Percentiles rank a stretch among this genome's conserved stretches.
These are phyloP conservation scores for Phlebiopsis flavidoalba DNA, from an alignment of 768 basidiomycete species.

Conservation along the genomic window DNA sequence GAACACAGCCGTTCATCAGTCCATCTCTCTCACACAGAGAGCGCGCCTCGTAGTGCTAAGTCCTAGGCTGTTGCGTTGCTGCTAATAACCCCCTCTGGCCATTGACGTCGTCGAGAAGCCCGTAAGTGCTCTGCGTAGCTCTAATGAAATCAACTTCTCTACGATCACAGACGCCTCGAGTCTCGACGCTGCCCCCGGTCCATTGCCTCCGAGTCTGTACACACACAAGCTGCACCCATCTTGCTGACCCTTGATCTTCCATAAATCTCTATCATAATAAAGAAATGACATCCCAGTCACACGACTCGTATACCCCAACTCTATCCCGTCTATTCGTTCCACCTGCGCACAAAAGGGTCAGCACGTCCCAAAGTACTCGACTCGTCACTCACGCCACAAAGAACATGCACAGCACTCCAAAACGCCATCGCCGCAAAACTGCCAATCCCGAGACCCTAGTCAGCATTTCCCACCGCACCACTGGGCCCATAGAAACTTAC, in stretches of 20 bases:
- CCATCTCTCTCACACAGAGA: neutral
- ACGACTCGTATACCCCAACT: neutral
- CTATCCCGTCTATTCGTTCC: conserved; percentile 63
- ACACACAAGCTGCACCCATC: no score
- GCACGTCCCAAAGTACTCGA: conserved; percentile 10
- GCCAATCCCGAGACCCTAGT: conserved; percentile 21
- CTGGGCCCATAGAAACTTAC: conserved; percentile 34
- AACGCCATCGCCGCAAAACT: conserved; percentile 93
- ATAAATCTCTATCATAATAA: no score
- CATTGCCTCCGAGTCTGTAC: no score
- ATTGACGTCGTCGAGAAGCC: conserved; percentile 9
- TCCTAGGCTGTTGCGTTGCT: no score
- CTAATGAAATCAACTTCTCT: no score
- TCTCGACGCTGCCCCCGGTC: no score
- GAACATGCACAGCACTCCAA: conserved; percentile 89
- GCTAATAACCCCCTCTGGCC: neutral
- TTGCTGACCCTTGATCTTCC: no score
- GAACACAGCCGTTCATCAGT: neutral
- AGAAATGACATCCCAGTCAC: neutral
- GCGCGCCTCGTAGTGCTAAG: neutral
- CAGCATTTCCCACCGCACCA: conserved; percentile 3
- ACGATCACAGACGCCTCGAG: no score
- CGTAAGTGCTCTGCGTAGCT: no score
- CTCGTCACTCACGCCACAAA: conserved; percentile 58
- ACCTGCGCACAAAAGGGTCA: conserved; percentile 37